A percentile compares a stretch with the other conserved stretches of the same genome.
These are phyloP conservation scores for Pseudonitzschia pungens DNA, from an alignment of 108 stramenopile species.

Conservation along the genomic window DNA sequence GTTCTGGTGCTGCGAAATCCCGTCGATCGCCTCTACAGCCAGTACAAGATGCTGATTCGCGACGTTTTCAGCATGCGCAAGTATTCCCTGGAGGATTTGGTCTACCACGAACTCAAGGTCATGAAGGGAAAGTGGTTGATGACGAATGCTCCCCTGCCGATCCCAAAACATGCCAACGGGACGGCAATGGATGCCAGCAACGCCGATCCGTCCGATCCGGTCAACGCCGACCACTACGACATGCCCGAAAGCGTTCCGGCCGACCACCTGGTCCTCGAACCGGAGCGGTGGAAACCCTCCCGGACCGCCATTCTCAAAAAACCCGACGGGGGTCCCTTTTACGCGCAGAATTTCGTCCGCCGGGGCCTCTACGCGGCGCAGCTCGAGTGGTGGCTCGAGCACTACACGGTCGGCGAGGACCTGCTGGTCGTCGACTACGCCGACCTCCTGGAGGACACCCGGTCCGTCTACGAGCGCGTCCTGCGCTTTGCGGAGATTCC, in stretches of 20 bases:
- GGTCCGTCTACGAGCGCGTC: constrained; percentile 19
- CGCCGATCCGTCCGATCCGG: neutral
- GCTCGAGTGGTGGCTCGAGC: constrained; percentile 30
- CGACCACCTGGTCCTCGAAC: neutral
- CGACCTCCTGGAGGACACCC: constrained; percentile 13
- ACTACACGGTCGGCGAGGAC: constrained; percentile 27
- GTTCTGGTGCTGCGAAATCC: constrained; percentile 88
- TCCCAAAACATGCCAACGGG: neutral
- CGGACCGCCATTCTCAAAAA: neutral
- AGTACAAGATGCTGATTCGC: constrained; percentile 75
- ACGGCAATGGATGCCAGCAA: neutral
- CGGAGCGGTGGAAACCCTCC: neutral
- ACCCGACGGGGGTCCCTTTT: constrained; percentile 4
- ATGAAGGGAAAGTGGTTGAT: neutral
- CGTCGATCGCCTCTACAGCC: constrained; percentile 71
- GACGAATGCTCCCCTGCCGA: constrained; percentile 5
- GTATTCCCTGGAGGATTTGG: constrained; percentile 6
- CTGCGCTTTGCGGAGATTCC: constrained; percentile 26
- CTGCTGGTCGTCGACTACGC: constrained; percentile 29
- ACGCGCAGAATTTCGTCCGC: neutral
- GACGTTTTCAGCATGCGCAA: neutral
- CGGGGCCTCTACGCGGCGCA: constrained; percentile 37
- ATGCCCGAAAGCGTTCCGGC: neutral
- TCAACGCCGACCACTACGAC: neutral
- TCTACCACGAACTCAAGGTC: constrained; percentile 11